These are phyloP conservation scores for Petasospora fabianii DNA, from an alignment of 1,139 yeast genomes.

Conservation along the genomic window DNA sequence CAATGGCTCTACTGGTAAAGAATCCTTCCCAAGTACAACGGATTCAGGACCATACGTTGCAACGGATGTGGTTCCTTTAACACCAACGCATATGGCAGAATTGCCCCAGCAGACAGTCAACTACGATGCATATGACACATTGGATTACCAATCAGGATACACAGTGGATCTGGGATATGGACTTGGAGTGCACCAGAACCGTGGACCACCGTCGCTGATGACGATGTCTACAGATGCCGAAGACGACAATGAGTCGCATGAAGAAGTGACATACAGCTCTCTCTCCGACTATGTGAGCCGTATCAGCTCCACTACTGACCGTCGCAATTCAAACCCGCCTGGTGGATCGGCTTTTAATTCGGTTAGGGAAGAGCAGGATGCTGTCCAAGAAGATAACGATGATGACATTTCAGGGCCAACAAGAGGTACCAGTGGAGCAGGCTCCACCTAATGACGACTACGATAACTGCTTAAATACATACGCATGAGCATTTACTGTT, in stretches of 20 bases:
- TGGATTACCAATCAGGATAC: slow-evolving; percentile 11
- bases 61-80: background rate
- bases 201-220: slow-evolving; percentile 26
- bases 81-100: background rate
- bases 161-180: slow-evolving; percentile 26
- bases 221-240: slow-evolving; percentile 20
- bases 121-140: slow-evolving; percentile 8
- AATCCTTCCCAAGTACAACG: slow-evolving; percentile 2
- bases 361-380: no score
- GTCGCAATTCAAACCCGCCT: slow-evolving; percentile 5
- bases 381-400: no score
- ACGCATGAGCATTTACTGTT: no score
- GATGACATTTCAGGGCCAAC: background rate
- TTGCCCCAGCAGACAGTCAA: slow-evolving; percentile 3
- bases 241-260: slow-evolving; percentile 1
- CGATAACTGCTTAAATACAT: no score
- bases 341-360: background rate
- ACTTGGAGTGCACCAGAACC: slow-evolving; percentile 20
- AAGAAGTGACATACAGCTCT: slow-evolving; percentile 8
- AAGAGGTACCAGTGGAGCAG: background rate
- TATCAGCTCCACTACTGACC: slow-evolving; percentile 14
- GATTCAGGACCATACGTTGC: slow-evolving; percentile 1
- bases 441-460: background rate
- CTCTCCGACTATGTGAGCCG: slow-evolving; percentile 18
- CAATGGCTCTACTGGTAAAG: slow-evolving; percentile 9